Evolutionary conservation across 2,329 filamentous ascomycete genomes (phyloP), one percentile per base, ranked within the genome.

Genomic region (Mycosphaerella sp.): DNA sequence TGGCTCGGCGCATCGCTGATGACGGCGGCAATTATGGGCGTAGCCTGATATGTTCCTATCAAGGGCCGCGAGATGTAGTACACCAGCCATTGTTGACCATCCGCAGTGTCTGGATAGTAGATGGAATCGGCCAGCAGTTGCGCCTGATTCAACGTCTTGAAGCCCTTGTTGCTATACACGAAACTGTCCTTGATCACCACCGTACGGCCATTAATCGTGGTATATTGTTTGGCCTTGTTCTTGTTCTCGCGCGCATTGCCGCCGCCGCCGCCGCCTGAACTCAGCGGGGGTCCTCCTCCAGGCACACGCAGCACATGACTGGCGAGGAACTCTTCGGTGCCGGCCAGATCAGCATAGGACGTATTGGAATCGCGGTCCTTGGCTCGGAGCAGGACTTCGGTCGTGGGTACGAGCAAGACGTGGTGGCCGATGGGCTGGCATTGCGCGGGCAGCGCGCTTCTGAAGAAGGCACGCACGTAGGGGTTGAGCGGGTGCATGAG

Each of bases 161-260:
- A 98, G 89, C 90, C 93, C 77, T 98, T 98, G 67, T 97, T 97
- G 68, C 86, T 96, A 71, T 94, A 98, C 36, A 97, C 80, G 61
- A 86, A 86, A 21, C 85, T 82, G 70, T 98, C 93, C 71, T 97
- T 97, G 59, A 98, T 84, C 40, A 98, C 87, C 53, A 98, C 85
- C 42, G 87, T 96, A 63, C 89, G 82, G 32, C 90, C 89, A 70
- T 98, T 98, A 59, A 93, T 77, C 0, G 94, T 98, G 12, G 85
- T 85, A 65, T 93, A 95, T 66, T 95, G 89, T 71, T 90, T 95
- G 28, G 93, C 88, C 77, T 97, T 97, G 58, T 86, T 87, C 69
- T 89, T 84, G 67, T 82, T 86, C 72, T 98, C 93, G 56, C 91
- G 84, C 62, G 94, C 75, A 56, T 67, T 74, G 9, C 68, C 66